Base-by-base conservation (phyloP, 306 rosid genomes). In the Corylus heterophylla region DNA sequence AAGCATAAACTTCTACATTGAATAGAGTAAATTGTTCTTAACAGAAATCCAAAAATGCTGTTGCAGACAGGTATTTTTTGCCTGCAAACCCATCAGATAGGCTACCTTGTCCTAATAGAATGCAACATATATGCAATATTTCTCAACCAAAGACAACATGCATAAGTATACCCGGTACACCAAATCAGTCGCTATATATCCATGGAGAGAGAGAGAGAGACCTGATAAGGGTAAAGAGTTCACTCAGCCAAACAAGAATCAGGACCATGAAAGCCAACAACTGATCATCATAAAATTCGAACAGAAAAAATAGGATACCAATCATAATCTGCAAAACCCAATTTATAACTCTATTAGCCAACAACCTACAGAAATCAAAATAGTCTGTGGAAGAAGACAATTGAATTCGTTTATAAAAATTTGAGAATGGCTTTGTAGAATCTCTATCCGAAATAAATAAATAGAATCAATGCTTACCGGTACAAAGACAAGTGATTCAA, bases 181-280 rank as follows among this genome's bases (percentile, higher is more conserved):
- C 13, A 51, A 78, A 67, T 8, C 27, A 67, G 50, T 67, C 11
- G 56, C 76, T 42, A 29, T 54, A 61, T 51, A 73, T 37, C 18
- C 56, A 5, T 31, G 54, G 29, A 11, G 78, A 31, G 78, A 63
- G 45, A 42, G 81, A 86, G 74, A 71, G 62, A 70, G 14, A 95
- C 99, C 99, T 95, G 69, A 95, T 89, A 44, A 95, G 91, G 12
- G 99, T 95, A 78, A 95, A 95, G 42, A 95, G 86, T 83, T 95
- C 99, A 68, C 99, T 93, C 87, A 95, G 81, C 99, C 99, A 95
- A 80, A 95, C 99, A 75, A 95, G 96, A 66, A 93, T 95, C 86
- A 95, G 85, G 84, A 95, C 96, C 96, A 92, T 91, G 84, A 93
- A 95, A 73, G 99, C 99, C 86, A 95, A 85, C 49, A 95, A 88